Evolutionary conservation across 805 yeast species (phyloP), one percentile per base, ranked within the genome.

Genomic region (Yarrowia bubula): DNA sequence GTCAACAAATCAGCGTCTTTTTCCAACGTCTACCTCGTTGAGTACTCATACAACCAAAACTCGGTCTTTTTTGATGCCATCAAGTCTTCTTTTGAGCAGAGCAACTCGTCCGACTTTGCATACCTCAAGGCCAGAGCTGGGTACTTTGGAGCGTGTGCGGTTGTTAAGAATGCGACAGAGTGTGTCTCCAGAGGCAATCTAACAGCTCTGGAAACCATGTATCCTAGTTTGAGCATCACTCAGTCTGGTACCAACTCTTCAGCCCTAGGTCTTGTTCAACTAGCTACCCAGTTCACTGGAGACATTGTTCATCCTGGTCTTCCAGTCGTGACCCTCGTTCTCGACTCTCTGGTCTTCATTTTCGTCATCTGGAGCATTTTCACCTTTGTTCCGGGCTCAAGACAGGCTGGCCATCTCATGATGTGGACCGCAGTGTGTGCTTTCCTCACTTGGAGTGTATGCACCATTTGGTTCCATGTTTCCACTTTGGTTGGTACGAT

Each of bases 401-500:
- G 4, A 2, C 47, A 31, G 37, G 61, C 61, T 8, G 61, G 61
- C 2, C 13, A 31, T 7, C 14, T 41, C 13, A 55, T 55, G 61
- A 41, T 55, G 61, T 55, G 61, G 61, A 39, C 38, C 2, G 61
- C 61, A 0, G 44, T 64, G 4, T 37, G 62, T 13, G 61, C 71
- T 8, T 67, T 66, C 44, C 51, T 66, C 10, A 42, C 68, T 11
- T 68, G 71, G 70, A 61, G 66, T 11, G 63, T 70, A 10, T 70
- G 69, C 8, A 68, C 70, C n/a, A 62, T 71, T 28, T 70, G 72
- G 73, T 63, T 67, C 10, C 67, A 71, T 18, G 71, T 69, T 2
- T 69, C 71, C 9, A 43, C 67, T 5, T 58, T 65, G 11, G 67
- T 70, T 3, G 66, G 66, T 17, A 18, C 66, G 18, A 33, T 41